Base-by-base conservation (phyloP, 2,329 filamentous ascomycete genomes). In the Calycina marina region DNA sequence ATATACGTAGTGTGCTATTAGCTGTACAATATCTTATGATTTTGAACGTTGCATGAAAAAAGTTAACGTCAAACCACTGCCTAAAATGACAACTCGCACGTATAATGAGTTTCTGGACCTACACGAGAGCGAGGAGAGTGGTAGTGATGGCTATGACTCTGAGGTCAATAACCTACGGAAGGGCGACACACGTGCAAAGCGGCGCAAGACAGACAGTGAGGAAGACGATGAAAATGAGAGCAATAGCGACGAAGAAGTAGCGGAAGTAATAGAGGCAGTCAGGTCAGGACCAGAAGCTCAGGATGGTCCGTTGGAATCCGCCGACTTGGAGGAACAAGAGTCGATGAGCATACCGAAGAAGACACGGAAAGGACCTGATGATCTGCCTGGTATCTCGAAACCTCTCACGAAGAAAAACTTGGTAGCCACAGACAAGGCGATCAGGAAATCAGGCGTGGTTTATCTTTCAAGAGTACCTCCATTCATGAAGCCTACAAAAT, bases 401-500 rank as follows among this genome's bases (percentile, higher is more conserved):
- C 60, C 67, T 25, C 56, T 79, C 37, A 62, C 67, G 25, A 72
- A 77, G 51, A 75, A 79, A 58, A 78, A 81, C 50, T 67, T 81
- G 30, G 67, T 77, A 24, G 63, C 65, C 4, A 69, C 72, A 8
- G 69, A 74, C 40, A 67, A 67, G 20, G 72, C 74, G 14, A 65
- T 78, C 38, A 72, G 71, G 45, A 78, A 75, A 51, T 84, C 80
- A 0, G 83, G 83, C 40, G 79, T 92, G 9, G 64, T 90, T 38
- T 92, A 90, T 58, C 65, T 92, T 40, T 88, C 81, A 4, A 74
- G 83, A 37, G 72, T 90, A 40, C 83, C 84, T 4, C 84, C 84
- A 0, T 92, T 86, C 56, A 90, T 92, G 81, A 86, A 85, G 48
- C 81, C 82, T 5, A 61, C 65, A 31, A 86, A 86, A 50, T 63